These are phyloP conservation scores for Trichoderma reesei DNA, from an alignment of 495 filamentous ascomycete species.

Conservation along the genomic window DNA sequence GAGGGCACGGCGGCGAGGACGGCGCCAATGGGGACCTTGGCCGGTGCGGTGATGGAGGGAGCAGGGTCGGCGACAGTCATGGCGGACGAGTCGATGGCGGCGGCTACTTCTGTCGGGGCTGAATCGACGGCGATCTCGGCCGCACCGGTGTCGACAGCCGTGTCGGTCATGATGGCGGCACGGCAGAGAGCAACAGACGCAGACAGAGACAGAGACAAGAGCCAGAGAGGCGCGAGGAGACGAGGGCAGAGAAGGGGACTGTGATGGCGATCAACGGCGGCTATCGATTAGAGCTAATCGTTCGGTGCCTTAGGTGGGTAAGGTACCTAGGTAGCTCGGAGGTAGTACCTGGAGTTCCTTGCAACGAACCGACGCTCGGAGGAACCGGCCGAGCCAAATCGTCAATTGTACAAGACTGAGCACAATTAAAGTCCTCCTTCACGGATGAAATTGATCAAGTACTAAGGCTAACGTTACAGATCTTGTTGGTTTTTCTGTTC, in stretches of 20 bases:
- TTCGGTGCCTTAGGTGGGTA: too few relatives aligned
- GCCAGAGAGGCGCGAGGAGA: neutral
- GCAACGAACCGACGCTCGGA: too few relatives aligned
- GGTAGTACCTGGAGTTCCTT: neutral
- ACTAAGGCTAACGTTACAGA: too few relatives aligned
- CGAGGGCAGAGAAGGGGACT: too few relatives aligned
- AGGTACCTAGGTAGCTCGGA: neutral
- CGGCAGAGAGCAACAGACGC: too few relatives aligned
- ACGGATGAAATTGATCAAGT: too few relatives aligned
- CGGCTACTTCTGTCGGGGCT: neutral
- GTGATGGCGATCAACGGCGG: too few relatives aligned
- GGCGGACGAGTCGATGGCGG: neutral
- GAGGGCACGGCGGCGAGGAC: constrained; percentile 29
- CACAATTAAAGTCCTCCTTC: too few relatives aligned
- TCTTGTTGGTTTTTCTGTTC: too few relatives aligned
- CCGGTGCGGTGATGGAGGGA: neutral
- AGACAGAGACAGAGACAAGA: neutral
- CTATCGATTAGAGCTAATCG: too few relatives aligned
- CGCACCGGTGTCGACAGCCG: neutral
- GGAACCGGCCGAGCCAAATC: too few relatives aligned
- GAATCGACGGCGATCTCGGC: neutral
- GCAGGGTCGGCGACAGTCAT: neutral
- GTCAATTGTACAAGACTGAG: too few relatives aligned
- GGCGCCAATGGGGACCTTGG: constrained; percentile 19
- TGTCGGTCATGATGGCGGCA: neutral